Evolutionary conservation across 495 filamentous ascomycete species (phyloP).

Genomic region (Polyplosphaeria fusca): DNA sequence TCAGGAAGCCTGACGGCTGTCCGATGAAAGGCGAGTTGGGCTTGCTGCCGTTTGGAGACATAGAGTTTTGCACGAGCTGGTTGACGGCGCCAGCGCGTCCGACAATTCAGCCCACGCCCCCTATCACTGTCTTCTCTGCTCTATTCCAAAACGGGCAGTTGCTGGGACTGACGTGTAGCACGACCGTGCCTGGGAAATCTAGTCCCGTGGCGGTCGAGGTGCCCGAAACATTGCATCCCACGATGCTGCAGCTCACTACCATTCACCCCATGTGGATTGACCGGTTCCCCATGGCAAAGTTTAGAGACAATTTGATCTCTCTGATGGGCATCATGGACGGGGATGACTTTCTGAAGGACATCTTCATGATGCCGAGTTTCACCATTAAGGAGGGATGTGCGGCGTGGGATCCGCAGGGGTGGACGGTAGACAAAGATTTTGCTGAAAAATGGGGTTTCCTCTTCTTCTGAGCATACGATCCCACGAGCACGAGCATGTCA

Average conservation of each 20-base stretch:
- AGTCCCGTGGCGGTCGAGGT: neutral
- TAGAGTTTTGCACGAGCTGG: neutral
- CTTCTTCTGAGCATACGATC: conserved; percentile 8
- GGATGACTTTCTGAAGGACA: conserved; percentile 23
- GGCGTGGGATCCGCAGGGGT: conserved; percentile 28
- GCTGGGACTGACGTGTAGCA: conserved; percentile 22
- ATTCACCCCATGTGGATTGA: conserved; percentile 25
- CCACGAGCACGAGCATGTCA: neutral
- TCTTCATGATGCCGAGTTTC: conserved; percentile 24
- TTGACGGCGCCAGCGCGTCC: neutral
- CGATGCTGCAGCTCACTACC: conserved; percentile 13
- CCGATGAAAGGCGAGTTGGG: neutral
- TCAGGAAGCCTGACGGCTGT: too few relatives aligned
- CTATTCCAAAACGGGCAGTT: conserved; percentile 26
- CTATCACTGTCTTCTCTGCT: conserved; percentile 10
- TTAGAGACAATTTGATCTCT: conserved; percentile 26
- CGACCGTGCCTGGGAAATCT: conserved; percentile 12
- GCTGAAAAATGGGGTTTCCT: conserved; percentile 32
- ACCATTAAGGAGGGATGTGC: conserved; percentile 9
- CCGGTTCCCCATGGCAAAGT: conserved; percentile 25
- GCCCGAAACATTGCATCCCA: conserved; percentile 19
- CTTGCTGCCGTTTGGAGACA: conserved; percentile 10
- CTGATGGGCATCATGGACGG: conserved; percentile 24
- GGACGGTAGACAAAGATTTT: conserved; percentile 22
- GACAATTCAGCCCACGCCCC: neutral